Conservation (phyloP, 108 stramenopile species). For the Cyclostephanos invisitatus region DNA sequence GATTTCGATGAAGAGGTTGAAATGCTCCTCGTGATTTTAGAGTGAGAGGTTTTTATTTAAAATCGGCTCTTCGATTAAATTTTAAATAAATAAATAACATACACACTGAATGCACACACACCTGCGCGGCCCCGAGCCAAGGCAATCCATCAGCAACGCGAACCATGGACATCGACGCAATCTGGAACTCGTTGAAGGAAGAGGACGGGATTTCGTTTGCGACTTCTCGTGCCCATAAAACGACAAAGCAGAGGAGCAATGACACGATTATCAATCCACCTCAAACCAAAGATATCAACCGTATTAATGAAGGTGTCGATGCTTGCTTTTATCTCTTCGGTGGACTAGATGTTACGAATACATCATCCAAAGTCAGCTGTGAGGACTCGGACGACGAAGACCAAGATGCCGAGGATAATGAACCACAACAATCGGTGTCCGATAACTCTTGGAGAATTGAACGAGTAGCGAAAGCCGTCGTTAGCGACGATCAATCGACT, state of each 20-base stretch:
- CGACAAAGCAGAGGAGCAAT: neutral
- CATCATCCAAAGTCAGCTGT: neutral
- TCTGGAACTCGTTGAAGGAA: constrained; percentile 37
- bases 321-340: neutral
- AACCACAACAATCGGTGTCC: constrained; percentile 1
- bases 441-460: constrained; percentile 26
- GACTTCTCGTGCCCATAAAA: neutral
- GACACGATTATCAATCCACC: neutral
- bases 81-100: too few relatives aligned
- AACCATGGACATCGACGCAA: constrained; percentile 23
- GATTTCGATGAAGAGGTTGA: too few relatives aligned
- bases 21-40: too few relatives aligned
- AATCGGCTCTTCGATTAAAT: too few relatives aligned
- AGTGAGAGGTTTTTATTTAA: too few relatives aligned
- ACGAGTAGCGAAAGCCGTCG: constrained; percentile 38
- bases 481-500: constrained; percentile 14
- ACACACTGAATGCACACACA: too few relatives aligned
- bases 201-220: constrained; percentile 25
- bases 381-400: constrained; percentile 50
- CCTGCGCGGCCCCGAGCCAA: too few relatives aligned
- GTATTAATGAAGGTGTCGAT: neutral
- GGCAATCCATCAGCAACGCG: too few relatives aligned
- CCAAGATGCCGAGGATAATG: constrained; percentile 18
- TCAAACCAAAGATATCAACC: neutral
- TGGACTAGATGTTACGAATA: neutral